These are phyloP conservation scores for Pythium phragmitis DNA, from an alignment of 352 stramenopile genomes.

Conservation along the genomic window DNA sequence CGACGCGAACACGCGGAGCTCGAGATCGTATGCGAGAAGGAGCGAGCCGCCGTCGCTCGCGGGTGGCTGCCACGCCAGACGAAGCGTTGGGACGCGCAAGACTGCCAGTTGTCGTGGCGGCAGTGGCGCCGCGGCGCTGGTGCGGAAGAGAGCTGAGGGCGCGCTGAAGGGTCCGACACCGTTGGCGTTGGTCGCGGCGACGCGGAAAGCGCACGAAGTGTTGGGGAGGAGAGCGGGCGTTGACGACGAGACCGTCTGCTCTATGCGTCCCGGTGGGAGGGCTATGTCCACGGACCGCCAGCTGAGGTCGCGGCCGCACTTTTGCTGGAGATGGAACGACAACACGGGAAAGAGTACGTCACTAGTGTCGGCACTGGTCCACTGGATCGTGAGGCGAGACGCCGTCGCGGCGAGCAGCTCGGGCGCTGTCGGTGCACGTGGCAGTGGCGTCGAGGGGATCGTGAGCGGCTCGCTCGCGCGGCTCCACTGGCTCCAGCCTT, in stretches of 20 bases:
- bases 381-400: conserved; percentile 44
- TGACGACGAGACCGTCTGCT: conserved; percentile 35
- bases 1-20: conserved; percentile 35
- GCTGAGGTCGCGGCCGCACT: conserved; percentile 43
- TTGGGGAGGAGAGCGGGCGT: conserved; percentile 31
- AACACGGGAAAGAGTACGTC: conserved; percentile 37
- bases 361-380: conserved; percentile 21
- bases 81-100: conserved; percentile 25
- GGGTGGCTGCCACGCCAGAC: conserved; percentile 41
- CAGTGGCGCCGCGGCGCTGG: conserved; percentile 26
- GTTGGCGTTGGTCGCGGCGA: conserved; percentile 50
- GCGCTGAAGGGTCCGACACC: conserved; percentile 52
- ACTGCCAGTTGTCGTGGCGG: conserved; percentile 27
- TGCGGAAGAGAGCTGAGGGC: conserved; percentile 37
- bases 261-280: conserved; percentile 30
- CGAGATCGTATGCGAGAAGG: conserved; percentile 41
- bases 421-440: conserved; percentile 40
- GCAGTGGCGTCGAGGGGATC: conserved; percentile 38
- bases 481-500: conserved; percentile 61
- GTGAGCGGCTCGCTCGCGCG: conserved; percentile 33
- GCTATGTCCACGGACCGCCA: conserved; percentile 41
- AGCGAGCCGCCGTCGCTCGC: conserved; percentile 27
- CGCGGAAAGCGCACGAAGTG: conserved; percentile 51
- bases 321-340: conserved; percentile 47
- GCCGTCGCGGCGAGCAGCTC: conserved; percentile 37